phyloP scores from a whole-genome alignment of 1,284 basidiomycete genomes.

The Cutaneotrichosporon daszewskae region DNA sequence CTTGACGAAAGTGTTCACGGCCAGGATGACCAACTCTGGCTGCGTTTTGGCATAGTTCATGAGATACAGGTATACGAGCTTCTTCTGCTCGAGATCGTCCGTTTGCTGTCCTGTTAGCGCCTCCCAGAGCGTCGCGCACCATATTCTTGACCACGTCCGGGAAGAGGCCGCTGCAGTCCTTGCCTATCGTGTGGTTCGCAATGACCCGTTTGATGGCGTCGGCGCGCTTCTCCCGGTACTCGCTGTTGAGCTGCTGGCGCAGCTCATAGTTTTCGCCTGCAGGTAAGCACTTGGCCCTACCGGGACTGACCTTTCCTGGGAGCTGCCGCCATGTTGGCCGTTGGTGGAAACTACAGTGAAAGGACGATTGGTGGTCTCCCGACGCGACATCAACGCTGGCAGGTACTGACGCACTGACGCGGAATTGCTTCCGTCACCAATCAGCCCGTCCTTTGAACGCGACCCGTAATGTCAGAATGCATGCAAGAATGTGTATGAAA shows the following conservation, averaged over 20 bases:
- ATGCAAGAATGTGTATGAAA: not conserved
- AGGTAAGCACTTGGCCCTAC: not conserved
- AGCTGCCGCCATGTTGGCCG: slow-evolving; percentile 25
- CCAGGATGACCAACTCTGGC: slow-evolving; percentile 93
- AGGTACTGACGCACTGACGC: no score
- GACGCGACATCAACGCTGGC: no score
- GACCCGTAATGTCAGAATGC: no score
- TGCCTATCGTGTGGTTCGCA: slow-evolving; percentile 92
- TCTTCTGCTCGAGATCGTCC: slow-evolving; percentile 51
- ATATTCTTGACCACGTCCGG: slow-evolving; percentile 99
- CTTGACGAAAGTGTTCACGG: slow-evolving; percentile 95
- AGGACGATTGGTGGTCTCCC: no score
- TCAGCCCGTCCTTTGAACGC: no score
- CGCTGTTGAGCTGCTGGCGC: slow-evolving; percentile 88
- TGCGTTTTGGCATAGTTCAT: slow-evolving; percentile 99
- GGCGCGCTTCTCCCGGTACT: slow-evolving; percentile 90
- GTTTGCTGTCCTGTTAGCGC: slow-evolving; percentile 46
- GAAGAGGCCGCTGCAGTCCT: slow-evolving; percentile 94
- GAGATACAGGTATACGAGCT: slow-evolving; percentile 89
- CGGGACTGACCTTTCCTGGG: slow-evolving; percentile 24
- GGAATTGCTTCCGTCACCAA: no score
- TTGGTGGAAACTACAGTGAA: no score
- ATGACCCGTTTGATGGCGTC: slow-evolving; percentile 98
- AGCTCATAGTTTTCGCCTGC: slow-evolving; percentile 88
- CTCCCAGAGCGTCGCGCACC: slow-evolving; percentile 42